Percentiles rank a stretch among this genome's conserved stretches.
These are phyloP conservation scores for Paracorniculantispora psalliotae DNA, from an alignment of 2,329 filamentous ascomycete genomes.

Conservation along the genomic window DNA sequence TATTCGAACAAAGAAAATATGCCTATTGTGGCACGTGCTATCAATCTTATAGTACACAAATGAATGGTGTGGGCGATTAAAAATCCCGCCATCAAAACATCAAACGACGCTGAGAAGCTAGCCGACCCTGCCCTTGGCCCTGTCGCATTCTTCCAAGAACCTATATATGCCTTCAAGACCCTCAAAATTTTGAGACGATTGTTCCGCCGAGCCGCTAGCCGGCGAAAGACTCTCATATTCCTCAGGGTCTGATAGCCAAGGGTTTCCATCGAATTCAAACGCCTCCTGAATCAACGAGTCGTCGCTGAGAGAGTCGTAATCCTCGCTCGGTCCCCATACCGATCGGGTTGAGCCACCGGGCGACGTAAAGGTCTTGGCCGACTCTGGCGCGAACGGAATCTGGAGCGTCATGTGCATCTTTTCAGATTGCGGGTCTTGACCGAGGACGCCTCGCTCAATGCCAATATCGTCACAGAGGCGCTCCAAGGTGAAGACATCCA, in stretches of 20 bases:
- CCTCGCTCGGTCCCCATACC: conserved; percentile 35
- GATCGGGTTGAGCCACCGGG: conserved; percentile 46
- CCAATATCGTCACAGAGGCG: conserved; percentile 80
- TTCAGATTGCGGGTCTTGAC: conserved; percentile 65
- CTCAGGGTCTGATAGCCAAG: conserved; percentile 44
- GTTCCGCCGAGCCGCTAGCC: conserved; percentile 38
- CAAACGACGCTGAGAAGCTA: conserved; percentile 15
- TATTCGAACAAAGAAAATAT: neutral
- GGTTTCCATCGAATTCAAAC: conserved; percentile 40
- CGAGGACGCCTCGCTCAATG: conserved; percentile 72
- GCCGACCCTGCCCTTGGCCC: conserved; percentile 31
- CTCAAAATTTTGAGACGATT: conserved; percentile 45
- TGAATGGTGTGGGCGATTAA: conserved; percentile 15
- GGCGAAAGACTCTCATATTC: conserved; percentile 49
- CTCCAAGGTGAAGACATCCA: conserved; percentile 78
- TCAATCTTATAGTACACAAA: conserved; percentile 17
- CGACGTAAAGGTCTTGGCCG: conserved; percentile 35
- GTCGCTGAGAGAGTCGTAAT: conserved; percentile 32
- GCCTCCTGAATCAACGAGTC: conserved; percentile 34
- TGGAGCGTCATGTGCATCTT: conserved; percentile 71
- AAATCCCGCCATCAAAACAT: neutral
- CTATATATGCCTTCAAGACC: conserved; percentile 54
- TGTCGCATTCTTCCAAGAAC: conserved; percentile 55
- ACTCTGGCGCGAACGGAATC: conserved; percentile 76
- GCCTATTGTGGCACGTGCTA: conserved; percentile 3